Percentiles rank a stretch among this genome's conserved stretches.
Conservation (phyloP, 169 alveolate genomes). For the Plasmodium gaboni region DNA sequence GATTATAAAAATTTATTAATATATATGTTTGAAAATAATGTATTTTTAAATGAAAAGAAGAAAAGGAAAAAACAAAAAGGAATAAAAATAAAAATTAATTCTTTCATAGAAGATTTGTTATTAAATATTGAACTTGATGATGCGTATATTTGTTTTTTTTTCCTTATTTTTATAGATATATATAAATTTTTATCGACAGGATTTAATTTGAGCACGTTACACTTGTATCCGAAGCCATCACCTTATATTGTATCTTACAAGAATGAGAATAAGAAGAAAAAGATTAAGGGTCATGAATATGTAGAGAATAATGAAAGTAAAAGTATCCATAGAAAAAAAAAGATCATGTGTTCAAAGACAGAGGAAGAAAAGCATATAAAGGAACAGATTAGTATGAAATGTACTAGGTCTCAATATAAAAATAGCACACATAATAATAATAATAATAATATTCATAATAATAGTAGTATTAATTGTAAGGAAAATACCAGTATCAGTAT, state of each 20-base stretch:
- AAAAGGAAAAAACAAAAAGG: conserved; percentile 75
- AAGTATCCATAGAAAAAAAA: background rate
- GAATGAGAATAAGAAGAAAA: conserved; percentile 11
- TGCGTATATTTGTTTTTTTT: conserved; percentile 72
- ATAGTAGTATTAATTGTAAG: background rate
- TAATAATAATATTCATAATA: background rate
- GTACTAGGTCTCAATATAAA: too few species aligned
- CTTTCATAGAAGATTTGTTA: conserved; percentile 66
- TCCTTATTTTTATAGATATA: conserved; percentile 65
- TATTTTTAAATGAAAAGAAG: conserved; percentile 65
- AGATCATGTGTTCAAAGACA: background rate
- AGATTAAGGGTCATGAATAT: background rate
- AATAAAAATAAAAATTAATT: conserved; percentile 68
- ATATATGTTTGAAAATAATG: conserved; percentile 67
- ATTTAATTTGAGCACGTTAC: conserved; percentile 66
- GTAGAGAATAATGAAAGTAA: background rate
- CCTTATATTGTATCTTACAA: conserved; percentile 73
- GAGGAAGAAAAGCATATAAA: conserved; percentile 6
- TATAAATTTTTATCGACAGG: conserved; percentile 67
- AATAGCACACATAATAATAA: background rate
- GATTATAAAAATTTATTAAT: conserved; percentile 38
- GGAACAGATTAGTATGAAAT: background rate
- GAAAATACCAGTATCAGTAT: background rate
- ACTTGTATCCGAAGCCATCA: conserved; percentile 76
- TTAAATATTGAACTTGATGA: conserved; percentile 75